Base-by-base conservation (phyloP, 257 asterid species). In the Lantana camara region DNA sequence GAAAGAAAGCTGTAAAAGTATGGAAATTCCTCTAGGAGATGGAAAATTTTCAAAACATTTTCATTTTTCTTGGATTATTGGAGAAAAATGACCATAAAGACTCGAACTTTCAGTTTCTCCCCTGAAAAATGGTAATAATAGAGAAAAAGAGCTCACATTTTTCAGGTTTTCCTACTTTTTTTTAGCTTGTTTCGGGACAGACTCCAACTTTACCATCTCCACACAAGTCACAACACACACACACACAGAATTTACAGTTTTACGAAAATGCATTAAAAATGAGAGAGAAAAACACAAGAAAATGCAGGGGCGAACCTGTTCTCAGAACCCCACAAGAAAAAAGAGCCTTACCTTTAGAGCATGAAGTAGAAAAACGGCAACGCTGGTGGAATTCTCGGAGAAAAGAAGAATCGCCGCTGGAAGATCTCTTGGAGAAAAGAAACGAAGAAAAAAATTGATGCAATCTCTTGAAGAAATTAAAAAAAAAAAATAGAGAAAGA, bases 261-360 rank as follows among this genome's bases (percentile, higher is more conserved):
- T 30, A 20, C 9, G 54, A 48, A 48, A 21, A 10, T 30, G 49
- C 24, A 52, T 24, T 3, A 52, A 24, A 52, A 35, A 23, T 48
- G 71, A 20, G 54, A 46, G 24, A 60, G 27, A 32, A 14, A 38
- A 13, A 22, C 53, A 12, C 24, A 29, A 64, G 50, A 47, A 50
- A 71, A 67, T 35, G 58, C 48, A 71, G 75, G 57, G 76, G n/a
- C 76, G 60, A 74, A 74, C 82, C 77, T 74, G 78, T 16, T 10
- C 63, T 60, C 41, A 17, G 58, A 66, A 37, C 69, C 69, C 74
- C 65, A 46, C 70, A 35, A 27, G 71, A 69, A 46, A 51, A 30
- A 38, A 3, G 7, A 1, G 8, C 7, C 11, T 10, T 32, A 57
- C 47, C 24, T 57, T 72, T 50, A 63, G 58, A 47, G 46, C 52